Conservation (phyloP, 2,329 filamentous ascomycete species). For the Botrytis hyacinthi region DNA sequence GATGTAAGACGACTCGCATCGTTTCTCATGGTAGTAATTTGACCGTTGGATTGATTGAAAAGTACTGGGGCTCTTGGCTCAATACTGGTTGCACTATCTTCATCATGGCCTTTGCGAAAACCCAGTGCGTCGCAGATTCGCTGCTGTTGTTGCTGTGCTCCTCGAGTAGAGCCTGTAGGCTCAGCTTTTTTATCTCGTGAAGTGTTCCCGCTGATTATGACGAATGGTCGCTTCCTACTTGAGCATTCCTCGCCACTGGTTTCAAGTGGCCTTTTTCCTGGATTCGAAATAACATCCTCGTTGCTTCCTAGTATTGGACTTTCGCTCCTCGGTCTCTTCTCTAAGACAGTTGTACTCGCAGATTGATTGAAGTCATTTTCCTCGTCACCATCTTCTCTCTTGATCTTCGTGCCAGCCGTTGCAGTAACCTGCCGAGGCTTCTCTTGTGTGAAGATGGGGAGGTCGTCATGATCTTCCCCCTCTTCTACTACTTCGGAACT, state of each 20-base stretch:
- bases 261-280: not conserved
- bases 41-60: conserved; percentile 2
- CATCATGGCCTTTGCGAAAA: not conserved
- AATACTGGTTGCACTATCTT: not conserved
- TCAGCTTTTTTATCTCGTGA: not conserved
- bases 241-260: not conserved
- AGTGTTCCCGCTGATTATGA: not conserved
- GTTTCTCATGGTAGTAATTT: not conserved
- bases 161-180: not conserved
- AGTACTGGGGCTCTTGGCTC: not conserved
- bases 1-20: not conserved
- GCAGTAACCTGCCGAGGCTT: not conserved
- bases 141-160: not conserved
- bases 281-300: not conserved
- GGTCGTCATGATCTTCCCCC: not conserved
- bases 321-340: not conserved
- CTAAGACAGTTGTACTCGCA: not conserved
- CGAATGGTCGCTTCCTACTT: not conserved
- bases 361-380: not conserved
- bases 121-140: not conserved
- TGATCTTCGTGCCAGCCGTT: not conserved
- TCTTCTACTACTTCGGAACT: not conserved
- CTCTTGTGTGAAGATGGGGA: not conserved
- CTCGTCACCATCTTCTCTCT: not conserved
- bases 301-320: conserved; percentile 12